Percentiles rank a stretch among this genome's conserved stretches.
Evolutionary conservation across 768 basidiomycete genomes (phyloP).

Genomic region (Mycena filopes): DNA sequence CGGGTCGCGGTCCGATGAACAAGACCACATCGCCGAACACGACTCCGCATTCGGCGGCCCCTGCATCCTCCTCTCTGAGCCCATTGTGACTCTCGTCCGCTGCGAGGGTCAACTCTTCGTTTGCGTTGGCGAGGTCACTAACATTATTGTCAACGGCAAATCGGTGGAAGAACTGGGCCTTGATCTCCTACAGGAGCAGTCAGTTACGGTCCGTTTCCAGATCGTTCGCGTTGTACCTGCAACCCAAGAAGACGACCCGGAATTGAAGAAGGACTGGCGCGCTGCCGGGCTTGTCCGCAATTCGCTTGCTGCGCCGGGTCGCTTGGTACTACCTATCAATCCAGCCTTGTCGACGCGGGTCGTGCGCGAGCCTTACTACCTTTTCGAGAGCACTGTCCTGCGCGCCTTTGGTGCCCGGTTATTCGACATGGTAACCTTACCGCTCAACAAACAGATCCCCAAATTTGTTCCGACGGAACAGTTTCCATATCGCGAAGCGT

Average conservation of each 20-base stretch:
- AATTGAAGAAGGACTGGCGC: slow-evolving; percentile 39
- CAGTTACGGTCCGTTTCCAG: slow-evolving; percentile 36
- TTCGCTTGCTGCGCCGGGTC: slow-evolving; percentile 29
- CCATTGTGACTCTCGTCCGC: slow-evolving; percentile 38
- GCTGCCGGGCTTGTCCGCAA: slow-evolving; percentile 21
- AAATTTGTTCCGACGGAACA: not conserved
- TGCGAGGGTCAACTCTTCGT: slow-evolving; percentile 40
- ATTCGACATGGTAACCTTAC: slow-evolving; percentile 32
- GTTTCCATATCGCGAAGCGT: slow-evolving; percentile 6
- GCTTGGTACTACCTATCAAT: slow-evolving; percentile 39
- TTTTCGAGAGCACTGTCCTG: slow-evolving; percentile 39
- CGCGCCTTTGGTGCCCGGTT: slow-evolving; percentile 35
- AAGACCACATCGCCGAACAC: not conserved
- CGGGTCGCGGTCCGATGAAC: not conserved
- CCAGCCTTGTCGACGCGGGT: slow-evolving; percentile 32
- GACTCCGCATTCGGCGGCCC: not conserved
- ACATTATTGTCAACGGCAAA: slow-evolving; percentile 34
- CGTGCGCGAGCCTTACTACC: slow-evolving; percentile 31
- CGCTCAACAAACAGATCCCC: not conserved
- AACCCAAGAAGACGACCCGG: slow-evolving; percentile 34
- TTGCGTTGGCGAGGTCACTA: slow-evolving; percentile 41
- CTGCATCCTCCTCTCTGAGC: slow-evolving; percentile 36
- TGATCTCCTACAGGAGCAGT: slow-evolving; percentile 35
- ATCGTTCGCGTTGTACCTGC: slow-evolving; percentile 37
- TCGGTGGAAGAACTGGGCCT: slow-evolving; percentile 29